Evolutionary conservation across 1,284 basidiomycete species (phyloP), one percentile per base, ranked within the genome.

Genomic region (Ganoderma boninense): DNA sequence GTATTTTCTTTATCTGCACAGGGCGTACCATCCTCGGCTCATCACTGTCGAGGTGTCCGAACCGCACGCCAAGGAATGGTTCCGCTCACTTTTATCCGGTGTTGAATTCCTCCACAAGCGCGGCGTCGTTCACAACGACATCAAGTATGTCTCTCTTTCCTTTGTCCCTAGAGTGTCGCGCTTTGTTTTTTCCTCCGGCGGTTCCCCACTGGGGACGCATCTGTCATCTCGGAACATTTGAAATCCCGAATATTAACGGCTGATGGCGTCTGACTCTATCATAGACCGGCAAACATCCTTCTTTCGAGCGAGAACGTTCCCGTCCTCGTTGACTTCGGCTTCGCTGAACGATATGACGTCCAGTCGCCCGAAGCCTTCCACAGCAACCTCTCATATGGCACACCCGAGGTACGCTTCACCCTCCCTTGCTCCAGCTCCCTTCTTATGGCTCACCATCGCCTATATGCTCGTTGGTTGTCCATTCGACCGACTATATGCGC

Each of bases 71-170:
- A 90, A 88, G 62, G 86, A 88, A 69, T 97, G 96, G 93, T 95
- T 98, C 79, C 89, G 87, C 61, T 92, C 90, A 67, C 88, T 98
- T 10, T 87, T 96, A n/a, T 94, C 93, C 8, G 96, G 92, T 2
- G 87, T 97, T n/a, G 90, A 92, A 67, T 97, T 96, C 78, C 87
- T 97, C 8, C 96, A 98, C 82, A 88, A 87, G 71, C 90, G 92
- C 60, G 94, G 95, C 42, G 92, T 98, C 61, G 95, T 96, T 0
- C 96, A 98, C 80, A 97, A 97, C 78, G 96, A 98, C 78, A 97
- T 98, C 86, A 98, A 98, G 92, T 94, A 78, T 59, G 90, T 83
- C 43, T 23, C 38, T 42, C 14, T 64, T 16, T 16, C 14, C 26
- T 44, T 38, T 56, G 20, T 14, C 13, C 44, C 49, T 46, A 4